These are phyloP conservation scores for Hypoxylon lienhwacheense DNA, from an alignment of 495 filamentous ascomycete species.

Conservation along the genomic window DNA sequence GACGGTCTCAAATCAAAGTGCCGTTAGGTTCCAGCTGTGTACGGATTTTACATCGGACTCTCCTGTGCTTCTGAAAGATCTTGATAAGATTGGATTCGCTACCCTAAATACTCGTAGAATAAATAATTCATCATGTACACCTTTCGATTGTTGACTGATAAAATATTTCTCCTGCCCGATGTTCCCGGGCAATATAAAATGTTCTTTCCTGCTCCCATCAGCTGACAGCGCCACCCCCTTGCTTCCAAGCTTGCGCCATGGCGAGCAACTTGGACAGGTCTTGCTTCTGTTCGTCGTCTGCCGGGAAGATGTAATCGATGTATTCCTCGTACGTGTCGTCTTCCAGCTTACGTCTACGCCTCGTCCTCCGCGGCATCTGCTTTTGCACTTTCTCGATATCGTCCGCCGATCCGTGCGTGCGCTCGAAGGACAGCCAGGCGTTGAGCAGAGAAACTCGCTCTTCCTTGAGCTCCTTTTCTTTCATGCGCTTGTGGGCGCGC, in stretches of 20 bases:
- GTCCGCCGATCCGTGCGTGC: slow-evolving; percentile 72
- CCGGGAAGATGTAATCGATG: slow-evolving; percentile 95
- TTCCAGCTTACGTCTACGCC: slow-evolving; percentile 91
- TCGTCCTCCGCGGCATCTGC: slow-evolving; percentile 91
- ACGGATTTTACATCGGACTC: no score
- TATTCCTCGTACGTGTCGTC: slow-evolving; percentile 98
- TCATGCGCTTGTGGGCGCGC: slow-evolving; percentile 84
- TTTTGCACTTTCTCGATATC: slow-evolving; percentile 84
- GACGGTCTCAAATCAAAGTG: no score
- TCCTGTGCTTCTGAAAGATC: neutral
- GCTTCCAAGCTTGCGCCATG: slow-evolving; percentile 89
- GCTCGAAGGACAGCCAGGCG: slow-evolving; percentile 89
- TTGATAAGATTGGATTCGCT: slow-evolving; percentile 1
- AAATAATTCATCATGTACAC: slow-evolving; percentile 20
- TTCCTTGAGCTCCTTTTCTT: slow-evolving; percentile 90
- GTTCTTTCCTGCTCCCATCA: slow-evolving; percentile 3
- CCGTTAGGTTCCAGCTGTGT: no score
- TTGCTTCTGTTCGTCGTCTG: slow-evolving; percentile 85
- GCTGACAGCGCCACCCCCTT: slow-evolving; percentile 47
- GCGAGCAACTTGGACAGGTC: slow-evolving; percentile 81
- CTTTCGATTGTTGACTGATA: slow-evolving; percentile 5
- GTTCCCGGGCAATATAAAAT: neutral
- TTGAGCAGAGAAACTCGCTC: slow-evolving; percentile 88
- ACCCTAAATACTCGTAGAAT: slow-evolving; percentile 1
- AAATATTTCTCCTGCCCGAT: slow-evolving; percentile 7